A percentile compares a stretch with the other conserved stretches of the same genome.
Conservation (phyloP, 306 rosid genomes). For the Gleditsia sinensis region DNA sequence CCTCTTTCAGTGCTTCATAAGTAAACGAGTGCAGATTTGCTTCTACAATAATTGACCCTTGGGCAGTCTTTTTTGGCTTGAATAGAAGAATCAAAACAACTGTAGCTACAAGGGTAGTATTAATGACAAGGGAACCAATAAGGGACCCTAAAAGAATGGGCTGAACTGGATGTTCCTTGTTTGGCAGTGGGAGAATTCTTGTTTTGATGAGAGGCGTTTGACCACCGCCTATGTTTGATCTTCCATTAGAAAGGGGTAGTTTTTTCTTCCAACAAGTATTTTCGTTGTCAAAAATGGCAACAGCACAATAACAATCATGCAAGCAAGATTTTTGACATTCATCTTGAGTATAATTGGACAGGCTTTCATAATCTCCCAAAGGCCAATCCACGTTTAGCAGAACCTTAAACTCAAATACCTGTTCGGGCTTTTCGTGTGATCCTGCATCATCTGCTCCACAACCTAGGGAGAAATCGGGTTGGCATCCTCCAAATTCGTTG, state of each 20-base stretch:
- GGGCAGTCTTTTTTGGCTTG: constrained; percentile 26
- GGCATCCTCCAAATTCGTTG: constrained; percentile 45
- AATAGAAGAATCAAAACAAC: constrained; percentile 10
- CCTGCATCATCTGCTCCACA: constrained; percentile 38
- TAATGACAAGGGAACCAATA: constrained; percentile 34
- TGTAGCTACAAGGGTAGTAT: constrained; percentile 17
- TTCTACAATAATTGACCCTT: constrained; percentile 31
- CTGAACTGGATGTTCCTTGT: not conserved
- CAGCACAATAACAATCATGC: constrained; percentile 45
- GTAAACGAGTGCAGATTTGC: constrained; percentile 40
- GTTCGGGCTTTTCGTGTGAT: constrained; percentile 9
- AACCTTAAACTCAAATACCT: constrained; percentile 21
- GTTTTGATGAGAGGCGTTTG: constrained; percentile 20
- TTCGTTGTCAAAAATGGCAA: constrained; percentile 5
- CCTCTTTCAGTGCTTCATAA: constrained; percentile 38
- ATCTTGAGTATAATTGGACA: constrained; percentile 5
- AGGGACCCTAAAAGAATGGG: constrained; percentile 35
- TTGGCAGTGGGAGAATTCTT: constrained; percentile 2
- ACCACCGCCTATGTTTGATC: not conserved
- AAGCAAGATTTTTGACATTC: constrained; percentile 40
- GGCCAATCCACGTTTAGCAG: constrained; percentile 35
- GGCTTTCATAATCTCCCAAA: constrained; percentile 37
- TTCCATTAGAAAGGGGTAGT: constrained; percentile 47
- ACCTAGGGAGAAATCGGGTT: constrained; percentile 36
- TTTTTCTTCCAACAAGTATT: constrained; percentile 43